Base-by-base conservation (phyloP, 768 basidiomycete species). In the Erythrobasidium yunnanense region DNA sequence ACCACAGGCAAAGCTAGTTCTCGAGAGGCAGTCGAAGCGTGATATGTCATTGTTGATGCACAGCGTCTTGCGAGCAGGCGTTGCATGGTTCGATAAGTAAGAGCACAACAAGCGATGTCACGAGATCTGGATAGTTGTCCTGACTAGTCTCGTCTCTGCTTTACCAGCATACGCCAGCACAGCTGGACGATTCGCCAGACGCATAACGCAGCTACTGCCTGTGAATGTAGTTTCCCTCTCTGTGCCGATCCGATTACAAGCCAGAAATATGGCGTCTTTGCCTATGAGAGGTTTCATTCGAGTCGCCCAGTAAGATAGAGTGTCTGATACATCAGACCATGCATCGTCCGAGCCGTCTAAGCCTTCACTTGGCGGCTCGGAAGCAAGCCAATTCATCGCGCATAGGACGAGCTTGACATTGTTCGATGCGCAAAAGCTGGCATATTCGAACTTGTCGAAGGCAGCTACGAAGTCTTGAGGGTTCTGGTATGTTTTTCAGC, bases 221-320 rank as follows among this genome's bases (percentile, higher is more conserved):
- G 72, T 71, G 35, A 73, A 73, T 3, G 54, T 47, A 0, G 56
- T 65, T 1, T 66, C 70, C 49, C 65, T 67, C 45, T 73, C 72
- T n/a, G 38, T 56, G 17, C 71, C 72, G 11, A 65, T 54, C 0
- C 72, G 46, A 53, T 73, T 73, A 25, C 57, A 67, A 2, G 55
- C 69, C 2, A 70, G 60, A n/a, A 73, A 57, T 4, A 55, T 65
- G 17, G 57, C 57, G 1, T 66, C 66, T 2, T 35, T 60, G 17
- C 69, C 71, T 15, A 70, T 18, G 15, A 72, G 33, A 45, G 71
- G 71, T 18, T 23, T 23, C 20, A 62, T 20, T 25, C 72, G 32
- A 33, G 47, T 17, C 0, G 66, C 70, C 66, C 70, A 73, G 46
- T 73, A 73, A 5, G 65, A 42, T 11, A 73, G 15, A 38, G 68